Evolutionary conservation across 495 filamentous ascomycete species (phyloP).

Genomic region (Bryoglossum gracile): DNA sequence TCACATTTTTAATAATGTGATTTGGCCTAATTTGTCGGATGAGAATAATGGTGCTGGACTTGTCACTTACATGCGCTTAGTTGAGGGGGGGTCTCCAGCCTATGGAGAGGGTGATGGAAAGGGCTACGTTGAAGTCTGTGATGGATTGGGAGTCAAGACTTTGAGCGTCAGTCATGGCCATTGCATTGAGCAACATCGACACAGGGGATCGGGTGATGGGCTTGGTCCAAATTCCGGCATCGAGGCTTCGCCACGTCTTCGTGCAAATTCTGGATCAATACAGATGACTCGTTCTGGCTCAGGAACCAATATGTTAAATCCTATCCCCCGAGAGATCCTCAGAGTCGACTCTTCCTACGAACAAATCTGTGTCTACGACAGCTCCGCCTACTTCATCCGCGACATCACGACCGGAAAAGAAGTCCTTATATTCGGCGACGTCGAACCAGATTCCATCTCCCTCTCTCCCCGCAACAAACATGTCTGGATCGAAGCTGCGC

Average conservation of each 20-base stretch:
- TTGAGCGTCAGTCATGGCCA: constrained; percentile 80
- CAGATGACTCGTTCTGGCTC: neutral
- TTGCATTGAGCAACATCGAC: constrained; percentile 66
- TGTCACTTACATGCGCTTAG: constrained; percentile 80
- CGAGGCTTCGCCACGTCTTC: constrained; percentile 6
- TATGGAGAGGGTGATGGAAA: constrained; percentile 65
- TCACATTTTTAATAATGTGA: constrained; percentile 95
- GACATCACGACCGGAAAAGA: constrained; percentile 60
- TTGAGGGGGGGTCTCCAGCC: constrained; percentile 77
- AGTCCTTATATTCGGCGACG: constrained; percentile 89
- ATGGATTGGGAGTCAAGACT: constrained; percentile 71
- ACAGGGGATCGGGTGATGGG: constrained; percentile 44
- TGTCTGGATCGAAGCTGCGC: constrained; percentile 81
- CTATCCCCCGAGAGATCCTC: neutral
- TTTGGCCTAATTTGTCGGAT: constrained; percentile 96
- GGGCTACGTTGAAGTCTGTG: constrained; percentile 79
- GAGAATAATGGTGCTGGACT: constrained; percentile 92
- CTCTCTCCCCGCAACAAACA: constrained; percentile 66
- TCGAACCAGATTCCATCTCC: constrained; percentile 85
- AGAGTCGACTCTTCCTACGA: constrained; percentile 22
- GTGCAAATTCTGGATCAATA: neutral
- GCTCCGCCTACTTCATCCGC: constrained; percentile 85
- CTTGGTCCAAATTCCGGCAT: constrained; percentile 14
- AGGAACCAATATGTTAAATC: neutral
- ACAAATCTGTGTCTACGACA: constrained; percentile 61